Evolutionary conservation across 2,329 filamentous ascomycete species (phyloP).

Genomic region (Pseudogymnoascus sp.): DNA sequence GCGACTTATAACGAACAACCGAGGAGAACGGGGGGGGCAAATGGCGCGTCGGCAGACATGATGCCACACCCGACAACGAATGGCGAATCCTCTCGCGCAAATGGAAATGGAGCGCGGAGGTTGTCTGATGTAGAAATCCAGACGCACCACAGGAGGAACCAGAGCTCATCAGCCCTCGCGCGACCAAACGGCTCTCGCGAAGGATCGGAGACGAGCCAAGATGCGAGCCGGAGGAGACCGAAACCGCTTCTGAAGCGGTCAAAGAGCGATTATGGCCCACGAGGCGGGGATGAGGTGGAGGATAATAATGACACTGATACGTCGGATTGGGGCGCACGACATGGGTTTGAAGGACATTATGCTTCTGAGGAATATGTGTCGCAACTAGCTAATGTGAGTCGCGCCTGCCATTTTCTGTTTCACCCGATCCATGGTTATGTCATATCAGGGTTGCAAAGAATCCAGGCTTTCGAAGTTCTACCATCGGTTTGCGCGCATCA

Average conservation of each 20-base stretch:
- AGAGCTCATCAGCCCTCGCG: not conserved
- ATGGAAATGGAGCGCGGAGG: not conserved
- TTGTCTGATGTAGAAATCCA: not conserved
- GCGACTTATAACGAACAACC: constrained; percentile 1
- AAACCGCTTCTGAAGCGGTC: constrained; percentile 33
- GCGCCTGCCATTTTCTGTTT: constrained; percentile 21
- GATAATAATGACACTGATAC: constrained; percentile 28
- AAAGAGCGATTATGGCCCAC: constrained; percentile 47
- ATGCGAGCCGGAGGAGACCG: constrained; percentile 20
- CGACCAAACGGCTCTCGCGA: not conserved
- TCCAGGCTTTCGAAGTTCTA: not conserved
- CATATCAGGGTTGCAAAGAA: not conserved
- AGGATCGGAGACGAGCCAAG: constrained; percentile 19
- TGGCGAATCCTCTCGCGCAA: not conserved
- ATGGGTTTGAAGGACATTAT: constrained; percentile 69
- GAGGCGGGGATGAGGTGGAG: not conserved
- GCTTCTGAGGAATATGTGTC: constrained; percentile 65
- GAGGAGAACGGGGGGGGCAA: not conserved
- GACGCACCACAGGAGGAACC: not conserved
- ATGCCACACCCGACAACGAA: constrained; percentile 2
- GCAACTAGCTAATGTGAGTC: constrained; percentile 54
- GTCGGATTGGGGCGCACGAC: constrained; percentile 41
- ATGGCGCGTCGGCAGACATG: constrained; percentile 1
- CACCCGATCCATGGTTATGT: constrained; percentile 1
- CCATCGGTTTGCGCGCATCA: not conserved